Conservation (phyloP, 257 asterid genomes). For the Parsonsia alboflavescens region DNA sequence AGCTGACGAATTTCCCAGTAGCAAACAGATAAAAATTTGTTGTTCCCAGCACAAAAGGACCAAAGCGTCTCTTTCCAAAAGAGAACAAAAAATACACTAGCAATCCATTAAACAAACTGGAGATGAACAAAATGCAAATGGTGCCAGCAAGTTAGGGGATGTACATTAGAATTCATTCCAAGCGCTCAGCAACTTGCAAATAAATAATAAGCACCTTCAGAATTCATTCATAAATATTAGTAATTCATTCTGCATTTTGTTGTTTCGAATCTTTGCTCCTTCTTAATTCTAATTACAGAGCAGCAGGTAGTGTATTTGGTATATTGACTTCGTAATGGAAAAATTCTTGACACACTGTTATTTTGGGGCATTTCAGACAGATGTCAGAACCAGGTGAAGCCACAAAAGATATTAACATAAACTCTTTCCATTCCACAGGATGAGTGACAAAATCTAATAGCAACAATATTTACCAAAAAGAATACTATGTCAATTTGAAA, state of each 20-base stretch:
- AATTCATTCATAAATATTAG: neutral
- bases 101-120: neutral
- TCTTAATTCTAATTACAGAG: neutral
- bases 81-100: neutral
- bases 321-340: neutral
- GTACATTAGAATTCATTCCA: neutral
- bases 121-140: neutral
- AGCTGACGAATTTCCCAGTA: neutral
- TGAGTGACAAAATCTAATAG: neutral
- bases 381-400: neutral
- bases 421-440: neutral
- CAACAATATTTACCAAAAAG: neutral
- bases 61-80: neutral
- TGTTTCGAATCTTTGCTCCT: neutral
- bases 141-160: neutral
- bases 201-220: neutral
- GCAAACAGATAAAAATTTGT: neutral
- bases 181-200: neutral
- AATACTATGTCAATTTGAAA: conserved; percentile 1
- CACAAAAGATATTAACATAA: neutral
- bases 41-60: neutral
- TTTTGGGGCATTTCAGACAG: too few species aligned
- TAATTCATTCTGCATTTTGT: neutral
- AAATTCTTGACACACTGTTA: too few species aligned
- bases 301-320: neutral